Conservation (phyloP, 2,329 filamentous ascomycete genomes). For the Phaeoacremonium minimum region DNA sequence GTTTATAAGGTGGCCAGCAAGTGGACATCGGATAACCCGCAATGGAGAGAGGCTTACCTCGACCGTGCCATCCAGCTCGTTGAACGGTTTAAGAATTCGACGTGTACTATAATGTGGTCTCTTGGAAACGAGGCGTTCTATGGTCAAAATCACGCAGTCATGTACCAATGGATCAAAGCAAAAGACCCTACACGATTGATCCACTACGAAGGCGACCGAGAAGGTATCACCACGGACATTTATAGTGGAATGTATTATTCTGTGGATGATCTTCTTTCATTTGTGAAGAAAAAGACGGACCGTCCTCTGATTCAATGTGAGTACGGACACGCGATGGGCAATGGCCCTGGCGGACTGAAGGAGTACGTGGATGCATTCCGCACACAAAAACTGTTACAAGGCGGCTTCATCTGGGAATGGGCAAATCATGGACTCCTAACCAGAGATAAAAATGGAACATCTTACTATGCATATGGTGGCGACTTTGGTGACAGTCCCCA, state of each 20-base stretch:
- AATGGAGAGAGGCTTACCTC: constrained; percentile 61
- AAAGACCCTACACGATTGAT: constrained; percentile 54
- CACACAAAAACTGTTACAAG: constrained; percentile 25
- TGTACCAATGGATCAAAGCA: constrained; percentile 59
- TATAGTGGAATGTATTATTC: constrained; percentile 62
- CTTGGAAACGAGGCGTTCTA: constrained; percentile 71
- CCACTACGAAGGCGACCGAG: constrained; percentile 61
- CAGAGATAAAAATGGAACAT: constrained; percentile 33
- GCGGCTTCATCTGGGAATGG: constrained; percentile 65
- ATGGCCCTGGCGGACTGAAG: constrained; percentile 62
- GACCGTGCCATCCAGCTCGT: constrained; percentile 50
- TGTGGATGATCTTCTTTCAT: constrained; percentile 31
- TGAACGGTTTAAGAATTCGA: constrained; percentile 53
- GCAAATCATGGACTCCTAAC: constrained; percentile 49
- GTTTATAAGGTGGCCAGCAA: constrained; percentile 28
- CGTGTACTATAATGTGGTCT: constrained; percentile 66
- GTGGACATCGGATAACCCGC: constrained; percentile 41
- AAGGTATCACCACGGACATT: constrained; percentile 57
- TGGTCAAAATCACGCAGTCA: constrained; percentile 61
- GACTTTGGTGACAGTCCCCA: constrained; percentile 59
- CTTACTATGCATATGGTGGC: constrained; percentile 55
- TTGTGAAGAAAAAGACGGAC: constrained; percentile 29
- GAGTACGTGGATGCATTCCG: constrained; percentile 66
- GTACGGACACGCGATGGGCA: constrained; percentile 64
- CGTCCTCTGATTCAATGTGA: constrained; percentile 56